A percentile compares a stretch with the other conserved stretches of the same genome.
phyloP scores from a whole-genome alignment of 2,329 filamentous ascomycete species.

The Botrytis tulipae region DNA sequence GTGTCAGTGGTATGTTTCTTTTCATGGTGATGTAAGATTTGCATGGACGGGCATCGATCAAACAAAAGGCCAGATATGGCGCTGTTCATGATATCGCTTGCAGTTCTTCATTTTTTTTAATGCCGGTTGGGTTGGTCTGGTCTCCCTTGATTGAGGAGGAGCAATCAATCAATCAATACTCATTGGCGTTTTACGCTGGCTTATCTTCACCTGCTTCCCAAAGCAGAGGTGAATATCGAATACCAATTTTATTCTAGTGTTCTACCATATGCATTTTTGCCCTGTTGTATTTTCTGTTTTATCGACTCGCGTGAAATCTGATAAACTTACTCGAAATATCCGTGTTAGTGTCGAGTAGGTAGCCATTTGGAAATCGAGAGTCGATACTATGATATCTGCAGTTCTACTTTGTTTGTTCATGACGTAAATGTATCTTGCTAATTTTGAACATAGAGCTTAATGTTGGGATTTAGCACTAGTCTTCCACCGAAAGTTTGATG shows the following conservation, averaged over 20 bases:
- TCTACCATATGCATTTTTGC: background rate
- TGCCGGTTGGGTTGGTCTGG: background rate
- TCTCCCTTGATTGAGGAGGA: constrained; percentile 12
- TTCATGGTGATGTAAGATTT: constrained; percentile 10
- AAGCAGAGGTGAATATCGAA: constrained; percentile 5
- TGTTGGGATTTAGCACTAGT: background rate
- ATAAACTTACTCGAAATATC: background rate
- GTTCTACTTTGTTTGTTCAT: background rate
- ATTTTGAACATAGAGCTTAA: background rate
- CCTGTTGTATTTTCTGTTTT: background rate
- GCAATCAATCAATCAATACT: constrained; percentile 11
- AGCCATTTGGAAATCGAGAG: background rate
- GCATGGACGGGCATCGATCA: background rate
- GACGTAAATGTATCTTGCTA: background rate
- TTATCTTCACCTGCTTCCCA: background rate
- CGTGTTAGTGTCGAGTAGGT: background rate
- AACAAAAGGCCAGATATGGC: constrained; percentile 1
- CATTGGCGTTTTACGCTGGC: constrained; percentile 14
- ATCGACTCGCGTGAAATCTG: background rate
- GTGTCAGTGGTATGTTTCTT: background rate
- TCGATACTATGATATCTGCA: background rate
- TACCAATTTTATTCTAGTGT: constrained; percentile 7
- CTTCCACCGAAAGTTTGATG: background rate
- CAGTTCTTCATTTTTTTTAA: background rate
- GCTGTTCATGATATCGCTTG: constrained; percentile 5